These are phyloP conservation scores for Perkinsus marinus DNA, from an alignment of 169 alveolate species.

Conservation along the genomic window DNA sequence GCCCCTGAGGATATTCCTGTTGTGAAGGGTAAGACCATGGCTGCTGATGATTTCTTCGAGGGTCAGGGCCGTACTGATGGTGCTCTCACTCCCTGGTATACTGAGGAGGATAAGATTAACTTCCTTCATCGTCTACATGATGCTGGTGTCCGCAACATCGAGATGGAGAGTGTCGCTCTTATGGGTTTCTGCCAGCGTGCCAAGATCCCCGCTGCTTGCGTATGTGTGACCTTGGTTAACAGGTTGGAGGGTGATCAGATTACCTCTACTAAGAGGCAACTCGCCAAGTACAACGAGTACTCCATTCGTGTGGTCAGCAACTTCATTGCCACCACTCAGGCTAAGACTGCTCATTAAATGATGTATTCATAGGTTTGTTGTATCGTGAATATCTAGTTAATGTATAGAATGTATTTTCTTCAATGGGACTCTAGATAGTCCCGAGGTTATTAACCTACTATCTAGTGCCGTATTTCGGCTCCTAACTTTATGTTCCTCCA, in stretches of 20 bases:
- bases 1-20: not conserved
- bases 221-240: not conserved
- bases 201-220: not conserved
- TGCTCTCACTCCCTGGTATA: not conserved
- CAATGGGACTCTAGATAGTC: not conserved
- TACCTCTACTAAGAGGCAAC: not conserved
- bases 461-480: not conserved
- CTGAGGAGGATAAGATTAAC: not conserved
- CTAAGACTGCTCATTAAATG: not conserved
- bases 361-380: not conserved
- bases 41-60: not conserved
- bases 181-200: not conserved
- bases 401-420: not conserved
- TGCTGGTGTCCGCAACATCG: not conserved
- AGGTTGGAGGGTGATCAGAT: not conserved
- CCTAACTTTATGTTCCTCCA: not conserved
- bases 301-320: not conserved
- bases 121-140: not conserved
- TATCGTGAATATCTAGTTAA: not conserved
- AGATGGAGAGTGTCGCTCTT: not conserved
- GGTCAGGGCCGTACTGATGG: not conserved
- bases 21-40: not conserved
- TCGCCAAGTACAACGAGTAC: not conserved
- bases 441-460: not conserved
- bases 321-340: not conserved